Percentiles rank a stretch among this genome's conserved stretches.
These are phyloP conservation scores for Diaporthe humulicola DNA, from an alignment of 2,329 filamentous ascomycete species.

Conservation along the genomic window DNA sequence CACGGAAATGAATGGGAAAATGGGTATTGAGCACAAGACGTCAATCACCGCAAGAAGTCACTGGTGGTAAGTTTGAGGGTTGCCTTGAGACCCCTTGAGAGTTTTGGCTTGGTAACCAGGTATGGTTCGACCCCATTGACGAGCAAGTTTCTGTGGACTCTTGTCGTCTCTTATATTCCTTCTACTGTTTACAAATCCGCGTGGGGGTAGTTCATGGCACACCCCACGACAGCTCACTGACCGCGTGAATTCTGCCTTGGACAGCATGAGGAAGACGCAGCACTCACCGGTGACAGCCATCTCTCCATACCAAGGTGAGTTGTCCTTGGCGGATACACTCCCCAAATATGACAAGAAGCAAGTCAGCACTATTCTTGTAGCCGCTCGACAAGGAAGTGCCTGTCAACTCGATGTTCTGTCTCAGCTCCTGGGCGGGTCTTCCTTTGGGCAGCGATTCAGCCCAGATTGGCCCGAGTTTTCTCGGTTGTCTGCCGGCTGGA, in stretches of 20 bases:
- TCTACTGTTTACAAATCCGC: neutral
- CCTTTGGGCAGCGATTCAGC: neutral
- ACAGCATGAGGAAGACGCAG: neutral
- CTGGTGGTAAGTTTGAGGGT: neutral
- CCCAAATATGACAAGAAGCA: neutral
- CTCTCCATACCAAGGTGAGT: neutral
- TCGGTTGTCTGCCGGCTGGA: neutral
- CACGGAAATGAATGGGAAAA: neutral
- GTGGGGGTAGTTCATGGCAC: too few species aligned
- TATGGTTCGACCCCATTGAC: neutral
- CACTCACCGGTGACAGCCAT: constrained; percentile 2
- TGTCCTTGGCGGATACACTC: neutral
- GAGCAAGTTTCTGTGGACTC: neutral
- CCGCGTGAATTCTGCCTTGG: neutral
- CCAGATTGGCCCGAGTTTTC: neutral
- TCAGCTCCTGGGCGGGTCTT: neutral
- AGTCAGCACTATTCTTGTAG: neutral
- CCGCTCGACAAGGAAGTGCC: neutral
- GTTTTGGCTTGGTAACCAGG: too few species aligned
- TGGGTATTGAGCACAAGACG: neutral
- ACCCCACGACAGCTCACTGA: neutral
- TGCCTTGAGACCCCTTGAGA: neutral
- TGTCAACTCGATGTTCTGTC: neutral
- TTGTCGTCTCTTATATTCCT: neutral
- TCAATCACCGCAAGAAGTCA: neutral